Base-by-base conservation (phyloP, 352 stramenopile species). In the Phytopythium ostracodes region DNA sequence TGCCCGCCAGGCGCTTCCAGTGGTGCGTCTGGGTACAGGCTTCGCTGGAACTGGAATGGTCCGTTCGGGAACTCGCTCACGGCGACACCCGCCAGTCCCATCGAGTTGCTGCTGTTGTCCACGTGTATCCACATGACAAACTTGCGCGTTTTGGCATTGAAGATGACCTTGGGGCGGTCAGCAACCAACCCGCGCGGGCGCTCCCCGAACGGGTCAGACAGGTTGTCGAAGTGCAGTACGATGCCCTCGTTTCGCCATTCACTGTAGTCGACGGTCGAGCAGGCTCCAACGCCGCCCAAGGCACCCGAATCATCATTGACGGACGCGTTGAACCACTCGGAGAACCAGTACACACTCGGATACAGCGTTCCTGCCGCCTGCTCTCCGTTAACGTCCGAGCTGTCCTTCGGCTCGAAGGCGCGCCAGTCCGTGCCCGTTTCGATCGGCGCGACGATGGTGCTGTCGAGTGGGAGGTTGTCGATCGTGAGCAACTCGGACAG, bases 111-210 rank as follows among this genome's bases (percentile, higher is more conserved):
- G 10, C 56, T 66, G 64, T 97, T 94, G 68, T 99, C 94, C 17
- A 98, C 86, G 49, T 96, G 87, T 79, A 98, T 96, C 96, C 96
- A 99, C 96, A 99, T 98, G 4, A 99, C 96, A 66, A 97, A 98
- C 36, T 90, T 77, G 38, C 77, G 63, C 9, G 80, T 96, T 4
- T 70, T 66, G 24, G 80, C 75, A 68, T 98, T 98, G 62, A 91
- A 98, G 12, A 98, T 58, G 15, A 98, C 92, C 58, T 98, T 98
- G 1, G 96, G 94, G 2, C 91, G 85, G 58, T 97, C 88, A 12
- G 84, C 79, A 11, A 85, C 58, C 29, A 98, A 71, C 2, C 60
- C 57, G 20, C 50, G 58, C 46, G 24, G 57, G 25, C 22, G 58
- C 25, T 56, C 66, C 29, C 83, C 81, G 56, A 88, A 88, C 0